Base-by-base conservation (phyloP, 805 yeast genomes). In the Cyberlindnera samutprakarnensis region DNA sequence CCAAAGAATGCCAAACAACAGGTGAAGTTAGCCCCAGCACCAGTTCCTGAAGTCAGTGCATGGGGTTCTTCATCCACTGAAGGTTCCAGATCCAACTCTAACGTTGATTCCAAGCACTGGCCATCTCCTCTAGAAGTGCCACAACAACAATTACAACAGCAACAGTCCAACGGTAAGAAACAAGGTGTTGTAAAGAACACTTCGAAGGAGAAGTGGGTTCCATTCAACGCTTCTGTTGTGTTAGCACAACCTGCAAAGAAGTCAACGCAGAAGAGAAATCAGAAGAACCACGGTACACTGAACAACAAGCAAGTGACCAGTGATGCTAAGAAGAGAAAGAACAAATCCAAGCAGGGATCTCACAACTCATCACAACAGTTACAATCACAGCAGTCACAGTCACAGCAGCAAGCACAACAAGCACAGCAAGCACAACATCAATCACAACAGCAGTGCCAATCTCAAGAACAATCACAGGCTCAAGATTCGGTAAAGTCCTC, bases 121-220 rank as follows among this genome's bases (percentile, higher is more conserved):
- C 63, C 70, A 21, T 51, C 64, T 19, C 53, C 64, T 21, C 55
- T 54, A 26, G 57, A 61, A 14, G 46, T 59, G 25, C 49, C 53
- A 36, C 47, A 49, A 32, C 35, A 39, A 4, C 31, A 27, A 25
- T 29, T 27, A 6, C 36, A 30, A 27, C 24, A 21, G 31, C 47
- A 37, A 43, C 45, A 23, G 34, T 30, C 28, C 7, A 25, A 13
- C 12, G 13, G 29, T 19, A 22, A 5, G 13, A 28, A 19, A 39
- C 39, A 31, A 47, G 44, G 36, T 36, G 36, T 13, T 29, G 27
- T 25, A 35, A 27, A 28, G 39, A 49, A 47, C 29, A 38, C 41
- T 11, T 45, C 53, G 2, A 75, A 71, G 47, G 80, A 73, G 46
- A 81, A 79, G 52, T 78, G 85, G 84, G 70, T 77, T 24, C 85